phyloP scores from a whole-genome alignment of 2,329 filamentous ascomycete genomes.

The Helotiales sp. region DNA sequence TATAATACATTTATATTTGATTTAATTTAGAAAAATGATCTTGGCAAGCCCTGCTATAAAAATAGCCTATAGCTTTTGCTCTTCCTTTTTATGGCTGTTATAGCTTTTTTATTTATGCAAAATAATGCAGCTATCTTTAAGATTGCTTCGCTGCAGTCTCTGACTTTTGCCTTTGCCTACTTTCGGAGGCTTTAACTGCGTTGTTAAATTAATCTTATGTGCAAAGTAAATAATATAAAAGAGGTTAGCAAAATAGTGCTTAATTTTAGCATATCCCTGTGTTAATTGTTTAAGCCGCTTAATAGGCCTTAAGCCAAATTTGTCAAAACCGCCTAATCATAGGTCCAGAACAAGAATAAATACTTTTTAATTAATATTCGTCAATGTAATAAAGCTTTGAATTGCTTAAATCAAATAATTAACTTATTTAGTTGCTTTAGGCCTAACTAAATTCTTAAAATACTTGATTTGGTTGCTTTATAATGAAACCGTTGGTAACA shows the following conservation, averaged over 20 bases:
- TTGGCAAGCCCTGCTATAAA: background rate
- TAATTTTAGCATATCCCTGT: background rate
- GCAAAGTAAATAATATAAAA: constrained; percentile 12
- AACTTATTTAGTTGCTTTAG: too few relatives aligned
- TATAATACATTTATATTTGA: constrained; percentile 9
- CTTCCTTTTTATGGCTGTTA: constrained; percentile 10
- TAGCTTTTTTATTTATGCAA: constrained; percentile 3
- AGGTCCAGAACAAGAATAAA: background rate
- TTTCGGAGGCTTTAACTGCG: background rate
- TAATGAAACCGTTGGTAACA: background rate
- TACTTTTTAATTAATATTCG: background rate
- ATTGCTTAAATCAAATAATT: background rate
- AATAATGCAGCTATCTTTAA: constrained; percentile 1
- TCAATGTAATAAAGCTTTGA: background rate
- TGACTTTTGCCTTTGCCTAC: background rate
- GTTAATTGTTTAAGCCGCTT: background rate
- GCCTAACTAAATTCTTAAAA: background rate
- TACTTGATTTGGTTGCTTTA: background rate
- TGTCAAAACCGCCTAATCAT: background rate
- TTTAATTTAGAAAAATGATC: constrained; percentile 9
- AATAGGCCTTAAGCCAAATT: background rate
- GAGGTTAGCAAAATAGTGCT: constrained; percentile 6
- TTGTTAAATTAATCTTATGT: constrained; percentile 1
- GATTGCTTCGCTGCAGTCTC: constrained; percentile 7
- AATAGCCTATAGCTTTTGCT: constrained; percentile 10